These are phyloP conservation scores for Aspergillus novoparasiticus DNA, from an alignment of 2,329 filamentous ascomycete species.

Conservation along the genomic window DNA sequence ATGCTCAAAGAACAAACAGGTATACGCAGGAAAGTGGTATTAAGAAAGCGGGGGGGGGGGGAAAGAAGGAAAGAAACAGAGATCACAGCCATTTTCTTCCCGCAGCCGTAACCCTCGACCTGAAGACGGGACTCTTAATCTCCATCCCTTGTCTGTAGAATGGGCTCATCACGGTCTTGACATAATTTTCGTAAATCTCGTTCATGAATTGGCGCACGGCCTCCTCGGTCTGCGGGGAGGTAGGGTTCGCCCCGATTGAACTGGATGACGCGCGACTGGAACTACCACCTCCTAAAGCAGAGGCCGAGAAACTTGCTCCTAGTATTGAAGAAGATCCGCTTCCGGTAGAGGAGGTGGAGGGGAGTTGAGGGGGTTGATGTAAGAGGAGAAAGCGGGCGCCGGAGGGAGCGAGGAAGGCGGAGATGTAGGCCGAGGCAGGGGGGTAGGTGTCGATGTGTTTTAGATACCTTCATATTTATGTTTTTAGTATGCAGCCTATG, in stretches of 20 bases:
- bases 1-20: background rate
- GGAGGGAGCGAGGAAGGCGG: constrained; percentile 88
- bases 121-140: constrained; percentile 84
- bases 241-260: constrained; percentile 81
- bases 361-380: constrained; percentile 70
- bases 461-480: constrained; percentile 69
- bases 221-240: constrained; percentile 88
- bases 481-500: background rate
- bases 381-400: constrained; percentile 94
- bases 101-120: constrained; percentile 77
- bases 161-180: constrained; percentile 96
- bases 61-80: background rate
- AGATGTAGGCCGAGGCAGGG: constrained; percentile 79
- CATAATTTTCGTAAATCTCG: constrained; percentile 94
- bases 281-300: constrained; percentile 19
- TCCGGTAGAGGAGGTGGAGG: constrained; percentile 31
- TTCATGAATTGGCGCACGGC: constrained; percentile 92
- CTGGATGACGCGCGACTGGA: constrained; percentile 58
- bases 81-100: constrained; percentile 85
- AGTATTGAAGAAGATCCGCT: constrained; percentile 34
- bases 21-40: background rate
- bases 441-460: constrained; percentile 97
- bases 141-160: constrained; percentile 88
- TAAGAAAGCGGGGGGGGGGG: background rate
- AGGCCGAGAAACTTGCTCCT: constrained; percentile 27